Evolutionary conservation across 345 rosid species (phyloP), one percentile per base, ranked within the genome.

Genomic region (Acer yangbiense): DNA sequence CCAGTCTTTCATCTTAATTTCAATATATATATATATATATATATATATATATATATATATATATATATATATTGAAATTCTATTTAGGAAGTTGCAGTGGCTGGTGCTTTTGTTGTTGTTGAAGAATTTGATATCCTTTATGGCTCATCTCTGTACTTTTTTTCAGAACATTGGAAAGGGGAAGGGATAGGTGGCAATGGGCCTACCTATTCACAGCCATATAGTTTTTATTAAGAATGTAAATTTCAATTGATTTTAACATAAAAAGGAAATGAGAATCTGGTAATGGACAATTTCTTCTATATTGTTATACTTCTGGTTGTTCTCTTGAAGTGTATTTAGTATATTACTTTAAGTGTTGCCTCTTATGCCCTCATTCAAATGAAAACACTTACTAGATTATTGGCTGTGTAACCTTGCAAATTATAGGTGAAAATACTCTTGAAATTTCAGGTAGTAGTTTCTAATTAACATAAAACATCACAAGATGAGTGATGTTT

Each of bases 81-180:
- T 63, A 44, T 2, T 72, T 12, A 23, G 67, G 20, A 60, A 20
- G 54, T 72, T 72, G 61, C 16, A 11, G 5, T n/a, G 25, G 8
- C 29, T 3, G 10, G 41, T 71, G 46, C 17, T 61, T 61, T 73
- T 60, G 27, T 61, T 58, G 27, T 23, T 73, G 20, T 73, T 73
- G 55, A 73, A 61, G 21, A 6, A 44, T 65, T 57, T 17, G 48
- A 11, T 18, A 13, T 71, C 50, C n/a, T 32, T 71, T 32, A 54
- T 35, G 52, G 50, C 21, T 18, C 39, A 0, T 60, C 32, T 7
- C 16, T 60, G n/a, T 25, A n/a, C 61, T 25, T 73, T 43, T 58
- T 41, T 72, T 39, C 16, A 2, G 75, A 23, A 61, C 65, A 13
- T 50, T 50, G 18, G 55, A 12, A 12, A 14, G 55, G 55, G 55